A percentile compares a stretch with the other conserved stretches of the same genome.
These are phyloP conservation scores for Scytalidium lignicola DNA, from an alignment of 2,329 filamentous ascomycete genomes.

Conservation along the genomic window DNA sequence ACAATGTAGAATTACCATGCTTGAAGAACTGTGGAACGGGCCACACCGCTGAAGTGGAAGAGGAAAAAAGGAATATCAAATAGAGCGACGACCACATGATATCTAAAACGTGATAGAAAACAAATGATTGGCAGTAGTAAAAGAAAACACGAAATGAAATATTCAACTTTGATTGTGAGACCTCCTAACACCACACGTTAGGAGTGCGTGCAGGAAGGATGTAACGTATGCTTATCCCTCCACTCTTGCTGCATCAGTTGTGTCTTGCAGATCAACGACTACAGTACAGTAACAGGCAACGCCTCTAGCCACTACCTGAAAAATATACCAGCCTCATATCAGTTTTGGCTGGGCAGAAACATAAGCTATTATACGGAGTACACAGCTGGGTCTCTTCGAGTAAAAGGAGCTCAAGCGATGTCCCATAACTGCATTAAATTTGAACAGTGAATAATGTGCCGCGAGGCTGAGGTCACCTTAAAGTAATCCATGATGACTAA, in stretches of 20 bases:
- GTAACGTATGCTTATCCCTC: neutral
- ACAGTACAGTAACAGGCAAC: too few species aligned
- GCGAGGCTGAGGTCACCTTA: too few species aligned
- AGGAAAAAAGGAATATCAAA: conserved; percentile 14
- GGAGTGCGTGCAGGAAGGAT: neutral
- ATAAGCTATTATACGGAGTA: too few species aligned
- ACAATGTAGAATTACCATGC: conserved; percentile 47
- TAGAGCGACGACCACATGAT: conserved; percentile 16
- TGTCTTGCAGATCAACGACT: neutral
- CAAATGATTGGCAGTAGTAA: neutral
- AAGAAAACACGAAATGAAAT: neutral
- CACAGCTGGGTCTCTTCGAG: too few species aligned
- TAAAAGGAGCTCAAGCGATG: too few species aligned
- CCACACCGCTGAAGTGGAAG: conserved; percentile 45
- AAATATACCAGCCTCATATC: too few species aligned
- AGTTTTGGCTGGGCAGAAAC: too few species aligned
- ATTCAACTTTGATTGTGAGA: too few species aligned
- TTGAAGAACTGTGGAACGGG: conserved; percentile 47
- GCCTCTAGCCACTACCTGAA: too few species aligned
- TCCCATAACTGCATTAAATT: too few species aligned
- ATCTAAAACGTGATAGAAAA: neutral
- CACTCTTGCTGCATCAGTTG: neutral
- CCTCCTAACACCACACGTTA: too few species aligned
- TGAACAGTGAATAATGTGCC: too few species aligned
- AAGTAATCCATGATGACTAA: neutral